Percentiles rank a stretch among this genome's conserved stretches.
Conservation (phyloP, 495 filamentous ascomycete genomes). For the Penicillium angulare region DNA sequence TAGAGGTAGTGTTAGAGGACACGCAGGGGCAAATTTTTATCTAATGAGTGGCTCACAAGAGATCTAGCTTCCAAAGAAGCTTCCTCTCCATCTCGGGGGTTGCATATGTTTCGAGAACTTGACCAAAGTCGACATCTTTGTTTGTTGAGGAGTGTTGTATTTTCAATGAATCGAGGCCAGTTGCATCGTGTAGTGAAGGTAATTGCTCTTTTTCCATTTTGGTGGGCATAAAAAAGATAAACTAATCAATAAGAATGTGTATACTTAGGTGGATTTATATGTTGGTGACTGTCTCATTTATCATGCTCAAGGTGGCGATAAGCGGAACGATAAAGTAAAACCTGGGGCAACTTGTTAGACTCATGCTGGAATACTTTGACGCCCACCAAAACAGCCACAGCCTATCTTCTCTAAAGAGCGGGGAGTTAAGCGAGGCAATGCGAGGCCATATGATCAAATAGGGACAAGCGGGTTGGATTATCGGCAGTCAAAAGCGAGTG, state of each 20-base stretch:
- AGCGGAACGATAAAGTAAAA: background rate
- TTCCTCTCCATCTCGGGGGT: slow-evolving; percentile 31
- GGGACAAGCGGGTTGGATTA: background rate
- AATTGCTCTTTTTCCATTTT: slow-evolving; percentile 16
- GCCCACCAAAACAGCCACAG: no score
- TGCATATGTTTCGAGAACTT: slow-evolving; percentile 30
- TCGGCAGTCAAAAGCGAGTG: slow-evolving; percentile 9
- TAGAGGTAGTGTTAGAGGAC: background rate
- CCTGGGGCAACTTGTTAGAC: background rate
- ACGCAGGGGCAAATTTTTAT: background rate
- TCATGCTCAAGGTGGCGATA: background rate
- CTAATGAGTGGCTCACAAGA: slow-evolving; percentile 19
- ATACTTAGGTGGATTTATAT: background rate
- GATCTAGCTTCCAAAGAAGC: slow-evolving; percentile 34
- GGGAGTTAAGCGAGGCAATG: background rate
- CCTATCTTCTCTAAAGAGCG: background rate
- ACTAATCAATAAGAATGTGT: background rate
- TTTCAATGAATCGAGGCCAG: slow-evolving; percentile 18
- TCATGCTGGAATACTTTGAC: no score
- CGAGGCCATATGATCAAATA: slow-evolving; percentile 2
- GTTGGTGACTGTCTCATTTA: no score
- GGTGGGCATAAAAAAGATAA: background rate
- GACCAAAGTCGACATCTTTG: slow-evolving; percentile 36
- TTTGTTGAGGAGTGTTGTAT: slow-evolving; percentile 5
- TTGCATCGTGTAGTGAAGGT: background rate